A percentile compares a stretch with the other conserved stretches of the same genome.
phyloP scores from a whole-genome alignment of 2,329 filamentous ascomycete species.

The Alternaria angustiovoidea region DNA sequence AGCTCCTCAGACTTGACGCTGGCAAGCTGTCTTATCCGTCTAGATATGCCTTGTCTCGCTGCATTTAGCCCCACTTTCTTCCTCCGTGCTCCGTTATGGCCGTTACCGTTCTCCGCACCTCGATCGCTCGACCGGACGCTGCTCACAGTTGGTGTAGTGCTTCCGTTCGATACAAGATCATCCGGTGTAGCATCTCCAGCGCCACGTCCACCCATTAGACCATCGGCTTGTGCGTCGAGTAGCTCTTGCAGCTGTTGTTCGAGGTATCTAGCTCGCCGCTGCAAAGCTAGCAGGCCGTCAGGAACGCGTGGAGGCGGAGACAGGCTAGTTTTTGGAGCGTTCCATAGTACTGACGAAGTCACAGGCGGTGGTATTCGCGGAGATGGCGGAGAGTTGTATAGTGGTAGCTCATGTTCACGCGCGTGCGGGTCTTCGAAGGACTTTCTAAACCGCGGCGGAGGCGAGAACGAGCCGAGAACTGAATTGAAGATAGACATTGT shows the following conservation, averaged over 20 bases:
- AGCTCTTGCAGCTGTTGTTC: constrained; percentile 66
- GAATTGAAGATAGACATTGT: constrained; percentile 48
- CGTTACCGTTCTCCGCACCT: constrained; percentile 27
- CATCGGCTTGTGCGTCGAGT: constrained; percentile 68
- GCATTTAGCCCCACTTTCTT: constrained; percentile 66
- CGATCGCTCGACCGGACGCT: constrained; percentile 47
- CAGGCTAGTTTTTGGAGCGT: constrained; percentile 31
- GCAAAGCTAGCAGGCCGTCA: constrained; percentile 58
- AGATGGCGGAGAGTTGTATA: constrained; percentile 43
- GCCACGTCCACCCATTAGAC: constrained; percentile 59
- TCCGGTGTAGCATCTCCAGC: constrained; percentile 47
- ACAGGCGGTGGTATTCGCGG: constrained; percentile 47
- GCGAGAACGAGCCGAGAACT: constrained; percentile 47
- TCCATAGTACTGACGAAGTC: constrained; percentile 46
- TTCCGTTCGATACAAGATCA: constrained; percentile 58
- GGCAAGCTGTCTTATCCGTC: constrained; percentile 69
- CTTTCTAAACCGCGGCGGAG: constrained; percentile 42
- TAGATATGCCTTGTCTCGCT: constrained; percentile 71
- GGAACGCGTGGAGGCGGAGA: constrained; percentile 42
- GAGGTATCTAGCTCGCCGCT: constrained; percentile 62
- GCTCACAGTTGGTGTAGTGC: constrained; percentile 58
- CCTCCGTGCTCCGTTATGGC: constrained; percentile 51
- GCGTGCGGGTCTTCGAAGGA: constrained; percentile 49
- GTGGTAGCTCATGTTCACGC: constrained; percentile 45
- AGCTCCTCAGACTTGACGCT: constrained; percentile 74